Conservation (phyloP, 441 rosid species). For the Eugenia klotzschiana region DNA sequence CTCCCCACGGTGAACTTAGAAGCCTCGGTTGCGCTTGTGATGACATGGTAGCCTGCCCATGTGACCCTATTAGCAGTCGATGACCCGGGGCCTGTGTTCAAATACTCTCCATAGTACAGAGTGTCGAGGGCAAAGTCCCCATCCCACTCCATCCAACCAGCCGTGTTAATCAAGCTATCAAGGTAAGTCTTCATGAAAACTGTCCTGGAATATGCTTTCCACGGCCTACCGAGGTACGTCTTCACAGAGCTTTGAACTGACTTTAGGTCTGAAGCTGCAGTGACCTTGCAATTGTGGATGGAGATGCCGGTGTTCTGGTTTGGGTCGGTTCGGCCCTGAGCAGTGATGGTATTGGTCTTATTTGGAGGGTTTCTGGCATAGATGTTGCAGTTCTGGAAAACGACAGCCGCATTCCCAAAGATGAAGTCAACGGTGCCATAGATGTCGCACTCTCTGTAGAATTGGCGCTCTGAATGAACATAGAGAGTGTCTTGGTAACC, state of each 20-base stretch:
- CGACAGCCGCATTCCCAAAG: not conserved
- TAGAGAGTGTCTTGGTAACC: not conserved
- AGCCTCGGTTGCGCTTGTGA: conserved; percentile 25
- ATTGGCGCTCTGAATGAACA: not conserved
- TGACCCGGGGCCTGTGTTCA: not conserved
- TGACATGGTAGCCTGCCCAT: conserved; percentile 34
- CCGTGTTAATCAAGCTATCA: not conserved
- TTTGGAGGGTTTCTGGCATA: not conserved
- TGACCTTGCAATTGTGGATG: not conserved
- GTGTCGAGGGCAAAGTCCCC: not conserved
- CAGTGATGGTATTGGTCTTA: not conserved
- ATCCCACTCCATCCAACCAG: not conserved
- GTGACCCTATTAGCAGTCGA: conserved; percentile 21
- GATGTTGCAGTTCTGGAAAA: not conserved
- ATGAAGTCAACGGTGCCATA: not conserved
- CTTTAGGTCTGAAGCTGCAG: not conserved
- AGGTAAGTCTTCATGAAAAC: conserved; percentile 1
- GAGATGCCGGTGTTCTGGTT: not conserved
- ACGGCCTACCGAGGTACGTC: not conserved
- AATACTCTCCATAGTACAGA: not conserved
- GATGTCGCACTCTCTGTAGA: not conserved
- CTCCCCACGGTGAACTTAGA: conserved; percentile 27
- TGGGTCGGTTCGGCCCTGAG: not conserved
- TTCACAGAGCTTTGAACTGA: not conserved
- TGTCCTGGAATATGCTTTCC: not conserved